phyloP scores from a whole-genome alignment of 306 rosid genomes.

The Ormosia emarginata region DNA sequence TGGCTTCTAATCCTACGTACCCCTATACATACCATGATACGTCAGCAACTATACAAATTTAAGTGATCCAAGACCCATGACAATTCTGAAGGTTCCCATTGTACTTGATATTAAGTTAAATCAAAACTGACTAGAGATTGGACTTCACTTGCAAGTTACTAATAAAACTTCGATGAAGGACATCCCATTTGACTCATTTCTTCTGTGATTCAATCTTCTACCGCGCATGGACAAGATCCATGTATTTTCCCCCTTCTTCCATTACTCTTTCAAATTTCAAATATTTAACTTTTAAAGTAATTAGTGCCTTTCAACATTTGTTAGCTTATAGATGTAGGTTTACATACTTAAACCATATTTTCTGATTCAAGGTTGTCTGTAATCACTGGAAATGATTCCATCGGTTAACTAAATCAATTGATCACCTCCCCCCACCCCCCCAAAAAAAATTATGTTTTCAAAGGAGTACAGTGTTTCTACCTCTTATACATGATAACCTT shows the following conservation, averaged over 20 bases:
- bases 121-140: constrained; percentile 1
- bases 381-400: no score
- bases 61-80: background rate
- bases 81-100: background rate
- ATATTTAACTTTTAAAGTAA: background rate
- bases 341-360: background rate
- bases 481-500: no score
- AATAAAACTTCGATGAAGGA: background rate
- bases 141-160: background rate
- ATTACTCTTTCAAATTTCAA: background rate
- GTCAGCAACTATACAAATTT: background rate
- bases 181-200: background rate
- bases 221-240: background rate
- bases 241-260: background rate
- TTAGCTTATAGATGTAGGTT: background rate
- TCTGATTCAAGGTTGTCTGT: background rate
- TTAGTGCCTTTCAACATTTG: background rate
- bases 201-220: background rate
- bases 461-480: no score
- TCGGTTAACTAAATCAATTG: no score
- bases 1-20: background rate
- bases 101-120: background rate
- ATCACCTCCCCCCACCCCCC: no score
- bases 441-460: no score
- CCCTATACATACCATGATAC: background rate